These are phyloP conservation scores for Tricholoma bakamatsutake DNA, from an alignment of 768 basidiomycete genomes.

Conservation along the genomic window DNA sequence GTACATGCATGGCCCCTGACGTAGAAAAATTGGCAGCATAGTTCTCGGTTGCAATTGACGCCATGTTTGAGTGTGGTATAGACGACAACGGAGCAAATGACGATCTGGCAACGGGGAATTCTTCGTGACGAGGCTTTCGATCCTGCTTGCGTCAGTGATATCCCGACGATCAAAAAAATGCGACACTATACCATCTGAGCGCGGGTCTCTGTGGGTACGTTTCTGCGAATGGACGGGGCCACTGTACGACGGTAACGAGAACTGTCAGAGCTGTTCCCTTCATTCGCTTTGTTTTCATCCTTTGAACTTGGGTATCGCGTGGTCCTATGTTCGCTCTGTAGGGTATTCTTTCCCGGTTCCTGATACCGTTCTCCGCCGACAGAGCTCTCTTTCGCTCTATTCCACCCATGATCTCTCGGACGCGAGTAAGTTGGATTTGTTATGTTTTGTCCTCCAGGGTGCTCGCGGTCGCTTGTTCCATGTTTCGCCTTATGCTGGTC, in stretches of 20 bases:
- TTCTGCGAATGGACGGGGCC: conserved; percentile 22
- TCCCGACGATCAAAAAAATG: conserved; percentile 2
- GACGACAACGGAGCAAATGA: conserved; percentile 3
- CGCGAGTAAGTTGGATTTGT: not conserved
- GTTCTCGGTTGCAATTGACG: conserved; percentile 7
- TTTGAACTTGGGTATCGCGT: not conserved
- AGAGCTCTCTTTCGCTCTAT: not conserved
- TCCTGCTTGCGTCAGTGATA: conserved; percentile 1
- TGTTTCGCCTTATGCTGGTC: conserved; percentile 7
- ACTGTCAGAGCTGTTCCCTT: conserved; percentile 25
- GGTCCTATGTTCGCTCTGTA: not conserved
- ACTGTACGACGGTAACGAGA: conserved; percentile 15
- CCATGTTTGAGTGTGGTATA: not conserved
- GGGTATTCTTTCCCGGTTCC: not conserved
- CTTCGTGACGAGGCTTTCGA: conserved; percentile 6
- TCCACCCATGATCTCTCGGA: not conserved
- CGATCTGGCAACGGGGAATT: conserved; percentile 1
- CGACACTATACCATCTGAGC: not conserved
- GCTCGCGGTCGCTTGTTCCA: conserved; percentile 4
- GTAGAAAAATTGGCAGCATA: not conserved
- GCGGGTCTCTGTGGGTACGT: conserved; percentile 23
- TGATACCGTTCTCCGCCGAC: not conserved
- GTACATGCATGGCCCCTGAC: conserved; percentile 8
- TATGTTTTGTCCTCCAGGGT: not conserved
- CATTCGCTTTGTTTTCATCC: conserved; percentile 9